A percentile compares a stretch with the other conserved stretches of the same genome.
phyloP scores from a whole-genome alignment of 192 early-diverging fungal genomes.

The Coemansia sp. region DNA sequence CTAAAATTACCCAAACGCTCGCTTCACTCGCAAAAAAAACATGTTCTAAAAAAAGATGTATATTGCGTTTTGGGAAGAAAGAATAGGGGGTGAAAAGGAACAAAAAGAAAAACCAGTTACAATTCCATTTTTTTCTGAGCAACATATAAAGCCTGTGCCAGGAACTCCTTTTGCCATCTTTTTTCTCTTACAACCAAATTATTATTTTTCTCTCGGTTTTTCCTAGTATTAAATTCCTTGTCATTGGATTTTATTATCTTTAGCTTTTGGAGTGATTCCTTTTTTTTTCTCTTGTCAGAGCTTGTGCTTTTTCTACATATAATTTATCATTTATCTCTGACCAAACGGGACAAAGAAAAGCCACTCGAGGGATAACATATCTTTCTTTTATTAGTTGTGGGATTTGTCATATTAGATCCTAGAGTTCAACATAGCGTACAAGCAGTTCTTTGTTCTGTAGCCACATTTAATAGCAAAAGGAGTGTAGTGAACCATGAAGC shows the following conservation, averaged over 20 bases:
- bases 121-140: too few relatives aligned
- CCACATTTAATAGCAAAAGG: too few relatives aligned
- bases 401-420: too few relatives aligned
- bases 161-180: too few relatives aligned
- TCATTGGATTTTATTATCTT: not conserved
- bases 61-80: too few relatives aligned
- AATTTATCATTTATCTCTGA: not conserved
- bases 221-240: not conserved
- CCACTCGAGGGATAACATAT: not conserved
- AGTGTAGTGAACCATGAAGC: slow-evolving; percentile 31
- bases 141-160: too few relatives aligned
- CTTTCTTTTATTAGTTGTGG: too few relatives aligned
- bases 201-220: not conserved
- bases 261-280: not conserved
- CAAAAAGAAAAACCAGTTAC: too few relatives aligned
- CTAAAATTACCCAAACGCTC: not conserved
- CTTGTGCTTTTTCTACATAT: not conserved
- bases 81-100: too few relatives aligned
- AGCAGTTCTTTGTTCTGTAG: too few relatives aligned
- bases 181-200: too few relatives aligned
- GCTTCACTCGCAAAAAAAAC: not conserved
- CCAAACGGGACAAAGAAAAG: not conserved
- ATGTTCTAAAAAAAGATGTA: not conserved
- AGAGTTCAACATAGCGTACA: too few relatives aligned
- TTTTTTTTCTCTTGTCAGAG: not conserved